Base-by-base conservation (phyloP, 768 basidiomycete genomes). In the Phaeotremella skinneri region DNA sequence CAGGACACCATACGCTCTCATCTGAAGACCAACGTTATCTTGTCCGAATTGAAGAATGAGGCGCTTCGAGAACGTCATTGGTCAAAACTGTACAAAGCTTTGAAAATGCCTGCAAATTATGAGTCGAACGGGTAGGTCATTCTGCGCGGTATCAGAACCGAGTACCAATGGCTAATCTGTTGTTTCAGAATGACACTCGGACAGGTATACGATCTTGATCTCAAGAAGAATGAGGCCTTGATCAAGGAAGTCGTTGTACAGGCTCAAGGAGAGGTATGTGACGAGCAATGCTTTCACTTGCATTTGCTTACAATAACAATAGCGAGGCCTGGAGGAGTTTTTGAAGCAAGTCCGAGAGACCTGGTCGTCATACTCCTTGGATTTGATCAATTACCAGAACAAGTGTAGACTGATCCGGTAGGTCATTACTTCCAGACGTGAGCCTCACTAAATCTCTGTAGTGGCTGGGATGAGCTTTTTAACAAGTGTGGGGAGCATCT, bases 301-400 rank as follows among this genome's bases (percentile, higher is more conserved):
- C 37, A 2, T 14, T 41, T 27, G 32, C 0, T 20, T 2, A 9
- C 4, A 25, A n/a, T 56, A 0, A 26, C 21, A 39, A 5, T 30
- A 70, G 61, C 90, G 92, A 89, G 91, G 91, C 14, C 82, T 94
- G 25, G 92, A 96, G 76, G 91, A 93, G 73, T 96, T 92, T 75
- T 87, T 96, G 75, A 88, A 88, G 58, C 89, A 94, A 78, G 96
- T 99, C 72, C 91, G 91, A 76, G 96, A 98, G 78, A 89, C 84
- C 1, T 99, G 96, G 96, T 88, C 90, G 0, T 91, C 84, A 69
- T 98, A 97, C 73, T 90, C 91, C 0, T 82, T 99, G 51, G 96
- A 98, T 67, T 81, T 99, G 45, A 90, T 97, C 67, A 94, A 97
- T 75, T 99, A 98, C 74, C 96, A 98, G 81, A 98, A 91, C 77